A percentile compares a stretch with the other conserved stretches of the same genome.
Conservation (phyloP, 106 monocot genomes). For the Dendrobium chrysotoxum region DNA sequence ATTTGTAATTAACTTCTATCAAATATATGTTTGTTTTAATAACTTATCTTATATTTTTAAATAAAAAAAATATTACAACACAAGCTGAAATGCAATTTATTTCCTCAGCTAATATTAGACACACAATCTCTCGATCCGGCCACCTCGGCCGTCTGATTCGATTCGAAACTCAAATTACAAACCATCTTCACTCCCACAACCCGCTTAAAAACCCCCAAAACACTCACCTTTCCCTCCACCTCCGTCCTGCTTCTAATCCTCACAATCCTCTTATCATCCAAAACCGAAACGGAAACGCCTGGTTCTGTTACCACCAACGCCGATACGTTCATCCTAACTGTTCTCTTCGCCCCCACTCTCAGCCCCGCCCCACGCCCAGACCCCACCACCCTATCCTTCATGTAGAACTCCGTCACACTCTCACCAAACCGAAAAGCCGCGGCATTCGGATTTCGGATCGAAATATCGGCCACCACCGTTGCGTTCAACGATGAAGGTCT, state of each 20-base stretch:
- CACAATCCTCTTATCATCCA: not conserved
- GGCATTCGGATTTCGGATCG: conserved; percentile 24
- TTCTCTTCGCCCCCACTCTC: conserved; percentile 1
- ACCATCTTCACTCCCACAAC: conserved; percentile 16
- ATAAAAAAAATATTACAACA: too few relatives aligned
- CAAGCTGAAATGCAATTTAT: too few relatives aligned
- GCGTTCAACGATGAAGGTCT: not conserved
- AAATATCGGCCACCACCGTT: conserved; percentile 21
- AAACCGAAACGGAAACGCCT: not conserved
- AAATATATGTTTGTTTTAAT: too few relatives aligned
- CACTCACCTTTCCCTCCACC: conserved; percentile 18
- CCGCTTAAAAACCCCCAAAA: conserved; percentile 15
- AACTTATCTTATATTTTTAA: too few relatives aligned
- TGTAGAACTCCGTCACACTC: conserved; percentile 13
- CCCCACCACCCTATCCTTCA: conserved; percentile 5
- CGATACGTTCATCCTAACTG: conserved; percentile 20
- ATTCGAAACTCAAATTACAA: conserved; percentile 11
- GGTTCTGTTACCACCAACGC: conserved; percentile 4
- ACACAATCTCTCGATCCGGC: not conserved
- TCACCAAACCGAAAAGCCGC: conserved; percentile 13
- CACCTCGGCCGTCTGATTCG: not conserved
- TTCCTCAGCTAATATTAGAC: not conserved
- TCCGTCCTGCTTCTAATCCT: conserved; percentile 15
- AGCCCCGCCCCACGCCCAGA: conserved; percentile 4
- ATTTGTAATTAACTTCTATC: too few relatives aligned